A percentile compares a stretch with the other conserved stretches of the same genome.
phyloP scores from a whole-genome alignment of 163 green algal species.

The Scenedesmus sp. region DNA sequence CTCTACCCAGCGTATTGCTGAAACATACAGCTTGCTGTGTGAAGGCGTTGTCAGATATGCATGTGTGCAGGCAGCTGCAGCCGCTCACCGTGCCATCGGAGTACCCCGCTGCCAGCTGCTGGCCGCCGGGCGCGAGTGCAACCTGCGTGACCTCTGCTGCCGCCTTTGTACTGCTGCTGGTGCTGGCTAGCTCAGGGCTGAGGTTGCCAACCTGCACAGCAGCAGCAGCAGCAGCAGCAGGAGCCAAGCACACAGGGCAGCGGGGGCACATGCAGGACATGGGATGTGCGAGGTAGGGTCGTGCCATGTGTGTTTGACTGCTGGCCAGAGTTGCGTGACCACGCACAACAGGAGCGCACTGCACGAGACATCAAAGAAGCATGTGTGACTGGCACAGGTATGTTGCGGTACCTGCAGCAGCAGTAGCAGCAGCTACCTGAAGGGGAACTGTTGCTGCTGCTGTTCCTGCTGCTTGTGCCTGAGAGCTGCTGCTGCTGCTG shows the following conservation, averaged over 20 bases:
- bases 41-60: too few relatives aligned
- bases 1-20: too few relatives aligned
- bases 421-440: background rate
- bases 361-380: background rate
- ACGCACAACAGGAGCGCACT: background rate
- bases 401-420: background rate
- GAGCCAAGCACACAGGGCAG: background rate
- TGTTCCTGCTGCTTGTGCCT: background rate
- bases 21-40: too few relatives aligned
- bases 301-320: background rate
- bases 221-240: background rate
- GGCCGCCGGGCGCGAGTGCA: conserved; percentile 58
- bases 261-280: background rate
- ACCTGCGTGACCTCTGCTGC: conserved; percentile 83
- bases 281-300: background rate
- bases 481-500: conserved; percentile 25
- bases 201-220: conserved; percentile 59
- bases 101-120: conserved; percentile 81
- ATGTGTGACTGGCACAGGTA: background rate
- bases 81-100: conserved; percentile 80
- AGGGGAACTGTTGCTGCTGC: background rate
- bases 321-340: background rate
- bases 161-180: conserved; percentile 49
- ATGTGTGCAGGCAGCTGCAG: conserved; percentile 7
- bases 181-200: conserved; percentile 55